Evolutionary conservation across 164 flowering plant genomes (phyloP).

Genomic region (Platanus orientalis): DNA sequence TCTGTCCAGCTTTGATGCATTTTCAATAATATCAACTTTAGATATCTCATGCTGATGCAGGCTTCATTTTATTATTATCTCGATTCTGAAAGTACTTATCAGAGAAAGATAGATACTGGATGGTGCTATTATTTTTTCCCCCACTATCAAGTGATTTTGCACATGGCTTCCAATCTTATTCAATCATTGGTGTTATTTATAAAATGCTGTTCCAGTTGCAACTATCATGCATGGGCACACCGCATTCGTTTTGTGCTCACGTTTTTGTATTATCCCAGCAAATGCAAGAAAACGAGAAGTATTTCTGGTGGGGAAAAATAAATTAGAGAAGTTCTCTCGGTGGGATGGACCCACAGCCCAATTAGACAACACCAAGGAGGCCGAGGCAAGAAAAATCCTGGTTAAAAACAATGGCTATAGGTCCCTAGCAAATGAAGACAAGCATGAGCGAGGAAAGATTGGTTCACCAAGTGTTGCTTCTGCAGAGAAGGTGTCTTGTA

Average conservation of each 20-base stretch:
- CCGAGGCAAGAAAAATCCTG: slow-evolving; percentile 11
- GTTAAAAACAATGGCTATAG: slow-evolving; percentile 11
- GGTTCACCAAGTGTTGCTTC: slow-evolving; percentile 21
- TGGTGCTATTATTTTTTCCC: too few relatives aligned
- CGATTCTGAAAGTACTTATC: too few relatives aligned
- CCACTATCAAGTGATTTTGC: too few relatives aligned
- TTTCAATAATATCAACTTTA: too few relatives aligned
- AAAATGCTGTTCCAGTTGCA: too few relatives aligned
- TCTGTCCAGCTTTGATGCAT: too few relatives aligned
- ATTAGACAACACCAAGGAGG: slow-evolving; percentile 21
- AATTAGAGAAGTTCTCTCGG: slow-evolving; percentile 28
- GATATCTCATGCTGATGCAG: too few relatives aligned
- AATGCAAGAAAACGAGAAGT: slow-evolving; percentile 19
- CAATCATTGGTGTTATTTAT: too few relatives aligned
- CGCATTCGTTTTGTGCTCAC: background rate
- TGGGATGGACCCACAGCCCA: slow-evolving; percentile 24
- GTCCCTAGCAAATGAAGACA: slow-evolving; percentile 25
- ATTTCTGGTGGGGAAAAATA: slow-evolving; percentile 10
- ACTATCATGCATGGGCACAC: too few relatives aligned
- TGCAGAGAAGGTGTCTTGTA: slow-evolving; percentile 51
- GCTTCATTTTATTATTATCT: too few relatives aligned
- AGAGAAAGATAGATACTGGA: too few relatives aligned
- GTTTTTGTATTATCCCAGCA: slow-evolving; percentile 14
- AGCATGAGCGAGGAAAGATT: slow-evolving; percentile 34
- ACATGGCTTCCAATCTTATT: too few relatives aligned